Percentiles rank a stretch among this genome's conserved stretches.
These are phyloP conservation scores for Micromonas commoda DNA, from an alignment of 139 green algal genomes.

Conservation along the genomic window DNA sequence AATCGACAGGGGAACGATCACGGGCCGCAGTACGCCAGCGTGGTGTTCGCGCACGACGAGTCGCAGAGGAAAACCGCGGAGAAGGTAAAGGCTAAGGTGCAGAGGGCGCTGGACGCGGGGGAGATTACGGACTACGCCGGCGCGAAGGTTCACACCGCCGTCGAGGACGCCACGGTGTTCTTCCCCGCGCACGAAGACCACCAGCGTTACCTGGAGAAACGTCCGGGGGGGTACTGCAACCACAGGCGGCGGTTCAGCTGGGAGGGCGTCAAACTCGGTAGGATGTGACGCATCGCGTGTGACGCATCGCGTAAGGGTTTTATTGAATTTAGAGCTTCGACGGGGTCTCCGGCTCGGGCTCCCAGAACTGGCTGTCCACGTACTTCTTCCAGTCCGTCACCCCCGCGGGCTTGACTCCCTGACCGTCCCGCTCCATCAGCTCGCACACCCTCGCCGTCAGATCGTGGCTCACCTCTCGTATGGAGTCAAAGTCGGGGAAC, in stretches of 20 bases:
- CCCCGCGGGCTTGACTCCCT: not conserved
- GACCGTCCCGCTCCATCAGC: not conserved
- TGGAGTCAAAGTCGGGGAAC: conserved; percentile 31
- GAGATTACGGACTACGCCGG: not conserved
- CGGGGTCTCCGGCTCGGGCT: no score
- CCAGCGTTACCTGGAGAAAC: conserved; percentile 28
- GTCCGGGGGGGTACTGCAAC: conserved; percentile 8
- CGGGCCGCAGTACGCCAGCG: not conserved
- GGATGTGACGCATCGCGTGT: no score
- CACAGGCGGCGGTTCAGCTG: conserved; percentile 10
- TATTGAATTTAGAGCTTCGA: no score
- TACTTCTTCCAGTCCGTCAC: no score
- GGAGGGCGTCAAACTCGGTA: not conserved
- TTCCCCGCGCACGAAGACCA: conserved; percentile 24
- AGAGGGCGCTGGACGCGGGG: not conserved
- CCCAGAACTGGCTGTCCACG: no score
- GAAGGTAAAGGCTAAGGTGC: not conserved
- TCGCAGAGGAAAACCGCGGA: not conserved
- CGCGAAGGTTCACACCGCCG: not conserved
- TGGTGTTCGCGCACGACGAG: not conserved
- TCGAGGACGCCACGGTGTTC: conserved; percentile 20
- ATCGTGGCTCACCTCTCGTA: conserved; percentile 19
- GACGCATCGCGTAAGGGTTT: no score
- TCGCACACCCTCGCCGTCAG: not conserved
- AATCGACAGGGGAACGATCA: conserved; percentile 23